These are phyloP conservation scores for Aeschynomene evenia DNA, from an alignment of 306 rosid species.

Conservation along the genomic window DNA sequence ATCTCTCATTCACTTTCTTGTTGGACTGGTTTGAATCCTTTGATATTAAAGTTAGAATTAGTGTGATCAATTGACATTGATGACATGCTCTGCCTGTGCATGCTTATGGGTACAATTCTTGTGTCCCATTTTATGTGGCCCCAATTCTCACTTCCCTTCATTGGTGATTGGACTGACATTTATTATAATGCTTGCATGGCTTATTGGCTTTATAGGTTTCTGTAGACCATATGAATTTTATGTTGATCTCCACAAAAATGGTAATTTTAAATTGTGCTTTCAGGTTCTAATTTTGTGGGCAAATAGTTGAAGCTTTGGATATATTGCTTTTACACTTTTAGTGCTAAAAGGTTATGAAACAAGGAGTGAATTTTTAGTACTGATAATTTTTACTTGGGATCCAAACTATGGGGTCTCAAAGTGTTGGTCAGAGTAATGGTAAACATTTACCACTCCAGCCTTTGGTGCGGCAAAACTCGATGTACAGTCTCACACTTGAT, in stretches of 20 bases:
- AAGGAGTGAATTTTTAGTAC: conserved; percentile 28
- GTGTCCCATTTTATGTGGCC: neutral
- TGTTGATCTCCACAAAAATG: conserved; percentile 2
- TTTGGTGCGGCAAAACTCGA: conserved; percentile 65
- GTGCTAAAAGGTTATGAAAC: conserved; percentile 3
- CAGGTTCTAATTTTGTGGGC: conserved; percentile 31
- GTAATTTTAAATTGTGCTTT: conserved; percentile 30
- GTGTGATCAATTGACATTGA: neutral
- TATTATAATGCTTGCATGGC: conserved; percentile 7
- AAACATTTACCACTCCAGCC: conserved; percentile 67
- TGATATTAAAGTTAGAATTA: neutral
- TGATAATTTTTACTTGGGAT: conserved; percentile 51
- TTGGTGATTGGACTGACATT: conserved; percentile 12
- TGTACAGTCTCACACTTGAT: conserved; percentile 86
- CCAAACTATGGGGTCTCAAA: conserved; percentile 81
- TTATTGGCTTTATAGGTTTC: neutral
- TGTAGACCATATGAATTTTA: conserved; percentile 24
- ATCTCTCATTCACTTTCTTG: neutral
- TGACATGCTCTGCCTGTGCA: conserved; percentile 13
- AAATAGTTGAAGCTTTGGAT: conserved; percentile 29
- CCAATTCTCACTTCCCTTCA: neutral
- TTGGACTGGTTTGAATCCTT: conserved; percentile 19
- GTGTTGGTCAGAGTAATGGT: conserved; percentile 63
- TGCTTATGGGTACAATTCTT: neutral
- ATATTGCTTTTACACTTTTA: neutral